Conservation (phyloP, 768 basidiomycete genomes). For the Leccinum longicurvipes region DNA sequence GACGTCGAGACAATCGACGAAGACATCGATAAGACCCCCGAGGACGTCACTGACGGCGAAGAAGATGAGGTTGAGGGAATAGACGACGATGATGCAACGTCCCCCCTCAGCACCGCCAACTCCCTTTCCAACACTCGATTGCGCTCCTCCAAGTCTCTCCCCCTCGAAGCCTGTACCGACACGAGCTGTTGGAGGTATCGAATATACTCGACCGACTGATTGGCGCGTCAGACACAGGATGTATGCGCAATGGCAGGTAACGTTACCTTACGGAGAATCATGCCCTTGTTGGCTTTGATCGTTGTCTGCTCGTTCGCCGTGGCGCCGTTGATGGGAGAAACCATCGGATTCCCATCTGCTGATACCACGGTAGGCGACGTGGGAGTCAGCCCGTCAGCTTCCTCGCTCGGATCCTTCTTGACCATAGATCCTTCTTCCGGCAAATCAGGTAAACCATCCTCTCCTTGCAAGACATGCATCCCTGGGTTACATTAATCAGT, state of each 20-base stretch:
- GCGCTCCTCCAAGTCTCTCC: slow-evolving; percentile 75
- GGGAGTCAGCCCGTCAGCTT: slow-evolving; percentile 22
- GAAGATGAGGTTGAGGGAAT: slow-evolving; percentile 14
- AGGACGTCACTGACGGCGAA: slow-evolving; percentile 18
- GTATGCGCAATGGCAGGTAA: not conserved
- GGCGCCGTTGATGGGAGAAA: slow-evolving; percentile 11
- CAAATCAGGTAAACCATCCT: slow-evolving; percentile 28
- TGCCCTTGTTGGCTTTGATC: slow-evolving; percentile 92
- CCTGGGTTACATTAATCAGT: slow-evolving; percentile 9
- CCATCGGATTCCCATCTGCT: slow-evolving; percentile 3
- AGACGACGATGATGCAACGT: slow-evolving; percentile 7
- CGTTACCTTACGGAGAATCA: slow-evolving; percentile 77
- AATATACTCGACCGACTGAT: slow-evolving; percentile 47
- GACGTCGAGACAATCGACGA: slow-evolving; percentile 4
- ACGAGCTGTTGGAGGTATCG: slow-evolving; percentile 87
- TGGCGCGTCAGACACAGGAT: slow-evolving; percentile 1
- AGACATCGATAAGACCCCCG: slow-evolving; percentile 17
- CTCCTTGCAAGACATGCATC: slow-evolving; percentile 24
- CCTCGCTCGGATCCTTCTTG: slow-evolving; percentile 31
- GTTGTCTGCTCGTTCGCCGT: slow-evolving; percentile 34
- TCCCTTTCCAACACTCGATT: slow-evolving; percentile 42
- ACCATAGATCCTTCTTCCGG: slow-evolving; percentile 26
- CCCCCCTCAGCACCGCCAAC: slow-evolving; percentile 23
- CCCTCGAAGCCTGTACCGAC: slow-evolving; percentile 70
- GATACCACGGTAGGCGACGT: slow-evolving; percentile 19